Conservation (phyloP, 805 yeast species). For the Suhomyces kilbournensis region DNA sequence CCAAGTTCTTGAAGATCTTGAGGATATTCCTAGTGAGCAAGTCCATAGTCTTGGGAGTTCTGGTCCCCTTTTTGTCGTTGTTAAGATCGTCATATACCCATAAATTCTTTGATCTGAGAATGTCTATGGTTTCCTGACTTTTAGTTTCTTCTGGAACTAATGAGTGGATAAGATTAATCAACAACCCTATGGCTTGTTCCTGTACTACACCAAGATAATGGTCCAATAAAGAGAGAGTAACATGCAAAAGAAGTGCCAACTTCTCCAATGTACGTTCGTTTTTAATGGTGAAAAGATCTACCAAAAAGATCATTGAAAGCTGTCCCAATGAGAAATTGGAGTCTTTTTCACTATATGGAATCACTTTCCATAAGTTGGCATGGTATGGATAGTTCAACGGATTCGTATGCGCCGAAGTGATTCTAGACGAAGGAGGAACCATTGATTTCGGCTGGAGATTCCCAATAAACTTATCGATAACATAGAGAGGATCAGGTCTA, state of each 20-base stretch:
- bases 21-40: slow-evolving; percentile 60
- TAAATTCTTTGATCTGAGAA: slow-evolving; percentile 55
- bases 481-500: slow-evolving; percentile 43
- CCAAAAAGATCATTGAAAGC: slow-evolving; percentile 77
- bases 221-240: slow-evolving; percentile 76
- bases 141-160: slow-evolving; percentile 54
- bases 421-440: slow-evolving; percentile 59
- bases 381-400: slow-evolving; percentile 59
- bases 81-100: slow-evolving; percentile 90
- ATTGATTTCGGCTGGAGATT: slow-evolving; percentile 81
- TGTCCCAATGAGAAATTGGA: slow-evolving; percentile 86
- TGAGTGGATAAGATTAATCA: slow-evolving; percentile 69
- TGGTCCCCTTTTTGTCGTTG: slow-evolving; percentile 69
- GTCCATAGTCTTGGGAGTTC: slow-evolving; percentile 87
- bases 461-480: slow-evolving; percentile 59
- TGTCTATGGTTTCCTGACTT: slow-evolving; percentile 53
- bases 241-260: slow-evolving; percentile 74
- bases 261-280: slow-evolving; percentile 58
- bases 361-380: slow-evolving; percentile 65
- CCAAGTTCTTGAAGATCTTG: slow-evolving; percentile 48
- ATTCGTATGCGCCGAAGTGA: background rate
- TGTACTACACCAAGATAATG: slow-evolving; percentile 83
- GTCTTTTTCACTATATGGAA: slow-evolving; percentile 54
- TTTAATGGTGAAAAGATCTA: slow-evolving; percentile 70
- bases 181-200: slow-evolving; percentile 75